Percentiles rank a stretch among this genome's conserved stretches.
These are phyloP conservation scores for Lachancea kluyveri DNA, from an alignment of 805 yeast species.

Conservation along the genomic window DNA sequence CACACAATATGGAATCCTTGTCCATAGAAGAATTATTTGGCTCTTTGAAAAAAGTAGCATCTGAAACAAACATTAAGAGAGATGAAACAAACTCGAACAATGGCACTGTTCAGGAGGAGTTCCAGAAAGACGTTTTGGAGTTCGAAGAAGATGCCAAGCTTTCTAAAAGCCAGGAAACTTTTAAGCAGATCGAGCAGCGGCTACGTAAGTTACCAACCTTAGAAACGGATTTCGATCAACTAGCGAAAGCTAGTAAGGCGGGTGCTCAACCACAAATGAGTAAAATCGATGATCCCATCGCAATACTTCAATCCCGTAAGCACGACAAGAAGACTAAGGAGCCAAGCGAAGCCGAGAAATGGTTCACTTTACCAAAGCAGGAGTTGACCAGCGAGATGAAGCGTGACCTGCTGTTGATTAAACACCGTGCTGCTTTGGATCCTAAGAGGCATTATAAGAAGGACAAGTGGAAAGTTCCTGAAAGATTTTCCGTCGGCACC, in stretches of 20 bases:
- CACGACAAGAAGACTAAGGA: constrained; percentile 9
- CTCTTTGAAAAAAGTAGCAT: constrained; percentile 10
- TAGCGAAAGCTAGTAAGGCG: constrained; percentile 10
- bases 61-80: constrained; percentile 1
- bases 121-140: constrained; percentile 11
- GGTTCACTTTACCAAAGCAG: constrained; percentile 78
- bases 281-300: constrained; percentile 9
- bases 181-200: constrained; percentile 24
- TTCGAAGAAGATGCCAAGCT: constrained; percentile 9
- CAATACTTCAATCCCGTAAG: constrained; percentile 10
- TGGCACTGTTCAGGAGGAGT: background rate
- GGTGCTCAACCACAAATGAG: constrained; percentile 8
- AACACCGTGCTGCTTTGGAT: constrained; percentile 86
- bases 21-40: constrained; percentile 19
- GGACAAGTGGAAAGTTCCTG: constrained; percentile 71
- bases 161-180: constrained; percentile 13
- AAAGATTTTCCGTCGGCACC: constrained; percentile 84
- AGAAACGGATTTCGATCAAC: constrained; percentile 24
- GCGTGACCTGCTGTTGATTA: constrained; percentile 70
- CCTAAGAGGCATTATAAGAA: constrained; percentile 94
- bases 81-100: background rate
- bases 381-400: constrained; percentile 53
- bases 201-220: constrained; percentile 26
- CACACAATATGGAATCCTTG: constrained; percentile 6
- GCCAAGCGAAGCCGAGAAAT: constrained; percentile 39